These are phyloP conservation scores for Nasturtium officinale DNA, from an alignment of 345 rosid genomes.

Conservation along the genomic window DNA sequence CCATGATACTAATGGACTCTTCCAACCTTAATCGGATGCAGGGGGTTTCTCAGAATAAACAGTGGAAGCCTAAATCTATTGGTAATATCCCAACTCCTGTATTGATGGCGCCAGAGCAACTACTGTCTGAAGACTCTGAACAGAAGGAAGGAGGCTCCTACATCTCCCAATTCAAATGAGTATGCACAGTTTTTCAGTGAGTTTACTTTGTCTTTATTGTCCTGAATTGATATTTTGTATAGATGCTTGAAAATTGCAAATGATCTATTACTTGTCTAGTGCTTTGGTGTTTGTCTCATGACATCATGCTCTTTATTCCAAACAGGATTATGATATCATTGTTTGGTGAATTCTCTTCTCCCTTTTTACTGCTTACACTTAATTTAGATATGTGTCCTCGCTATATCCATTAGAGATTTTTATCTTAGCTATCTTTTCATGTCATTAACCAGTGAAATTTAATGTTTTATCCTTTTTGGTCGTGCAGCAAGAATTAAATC, in stretches of 20 bases:
- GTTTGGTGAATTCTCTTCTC: not conserved
- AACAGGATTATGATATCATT: too few relatives aligned
- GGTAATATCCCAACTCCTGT: conserved; percentile 45
- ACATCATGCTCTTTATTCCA: not conserved
- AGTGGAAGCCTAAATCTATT: conserved; percentile 85
- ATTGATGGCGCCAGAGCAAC: conserved; percentile 52
- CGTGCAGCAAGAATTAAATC: conserved; percentile 50
- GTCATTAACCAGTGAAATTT: not conserved
- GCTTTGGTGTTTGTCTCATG: conserved; percentile 13
- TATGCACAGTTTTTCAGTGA: conserved; percentile 63
- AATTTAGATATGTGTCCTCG: not conserved
- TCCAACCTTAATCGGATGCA: conserved; percentile 37
- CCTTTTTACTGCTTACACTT: not conserved
- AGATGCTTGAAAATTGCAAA: not conserved
- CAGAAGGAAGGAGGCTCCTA: conserved; percentile 52
- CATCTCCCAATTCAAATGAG: conserved; percentile 57
- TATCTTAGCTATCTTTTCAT: not conserved
- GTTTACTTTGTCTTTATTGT: conserved; percentile 33
- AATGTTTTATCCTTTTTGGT: not conserved
- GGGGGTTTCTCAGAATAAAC: conserved; percentile 68
- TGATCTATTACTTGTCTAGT: not conserved
- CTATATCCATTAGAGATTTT: not conserved
- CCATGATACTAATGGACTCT: not conserved
- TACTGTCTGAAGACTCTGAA: conserved; percentile 56
- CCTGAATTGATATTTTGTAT: not conserved